These are phyloP conservation scores for Monotropa hypopitys DNA, from an alignment of 179 eudicot species.

Conservation along the genomic window DNA sequence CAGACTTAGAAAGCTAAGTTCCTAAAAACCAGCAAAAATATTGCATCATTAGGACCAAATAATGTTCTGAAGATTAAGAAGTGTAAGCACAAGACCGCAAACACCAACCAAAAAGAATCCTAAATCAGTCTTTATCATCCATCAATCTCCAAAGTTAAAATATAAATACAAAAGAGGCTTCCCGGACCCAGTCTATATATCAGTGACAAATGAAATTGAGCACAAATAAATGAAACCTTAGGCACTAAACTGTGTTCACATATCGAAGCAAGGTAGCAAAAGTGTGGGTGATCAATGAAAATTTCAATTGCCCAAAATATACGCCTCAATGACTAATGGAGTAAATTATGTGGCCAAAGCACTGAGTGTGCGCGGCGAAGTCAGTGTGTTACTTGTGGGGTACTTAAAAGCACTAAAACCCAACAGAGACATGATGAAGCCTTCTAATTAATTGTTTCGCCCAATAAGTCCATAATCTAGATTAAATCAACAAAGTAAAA, in stretches of 20 bases:
- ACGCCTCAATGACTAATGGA: not conserved
- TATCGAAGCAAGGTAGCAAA: not conserved
- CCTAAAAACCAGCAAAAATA: not conserved
- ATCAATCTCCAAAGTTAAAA: not conserved
- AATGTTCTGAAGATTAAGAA: not conserved
- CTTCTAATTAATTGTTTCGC: not conserved
- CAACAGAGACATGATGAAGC: not conserved
- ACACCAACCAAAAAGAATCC: not conserved
- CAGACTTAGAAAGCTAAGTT: not conserved
- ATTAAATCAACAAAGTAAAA: not conserved
- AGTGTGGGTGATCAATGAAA: not conserved
- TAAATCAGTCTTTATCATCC: not conserved
- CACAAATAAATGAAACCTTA: not conserved
- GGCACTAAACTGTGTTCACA: not conserved
- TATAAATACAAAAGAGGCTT: not conserved
- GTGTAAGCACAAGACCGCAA: not conserved
- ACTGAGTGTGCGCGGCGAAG: not conserved
- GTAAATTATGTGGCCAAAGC: no score
- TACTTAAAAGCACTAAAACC: not conserved
- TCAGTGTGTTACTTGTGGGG: not conserved
- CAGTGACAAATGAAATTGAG: not conserved
- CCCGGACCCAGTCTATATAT: not conserved
- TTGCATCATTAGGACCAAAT: not conserved
- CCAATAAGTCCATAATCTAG: not conserved
- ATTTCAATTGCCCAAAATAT: not conserved